phyloP scores from a whole-genome alignment of 805 yeast genomes.

The Saccharomycopsis vini region DNA sequence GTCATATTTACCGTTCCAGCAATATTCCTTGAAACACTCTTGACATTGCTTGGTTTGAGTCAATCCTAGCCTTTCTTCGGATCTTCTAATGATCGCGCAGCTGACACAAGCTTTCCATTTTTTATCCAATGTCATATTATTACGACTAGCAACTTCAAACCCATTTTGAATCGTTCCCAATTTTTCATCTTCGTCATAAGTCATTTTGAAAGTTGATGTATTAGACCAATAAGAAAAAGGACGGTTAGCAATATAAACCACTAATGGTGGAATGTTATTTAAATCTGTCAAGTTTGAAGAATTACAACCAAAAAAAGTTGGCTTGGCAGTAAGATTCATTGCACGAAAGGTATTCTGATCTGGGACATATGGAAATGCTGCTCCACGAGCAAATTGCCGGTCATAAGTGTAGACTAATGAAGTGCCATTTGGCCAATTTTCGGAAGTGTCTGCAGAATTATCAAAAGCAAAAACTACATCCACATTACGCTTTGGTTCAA shows the following conservation, averaged over 20 bases:
- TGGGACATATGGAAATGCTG: slow-evolving; percentile 77
- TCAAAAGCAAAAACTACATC: slow-evolving; percentile 62
- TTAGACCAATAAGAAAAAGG: slow-evolving; percentile 60
- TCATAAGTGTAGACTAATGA: slow-evolving; percentile 47
- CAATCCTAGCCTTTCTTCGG: slow-evolving; percentile 56
- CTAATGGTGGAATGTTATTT: slow-evolving; percentile 50
- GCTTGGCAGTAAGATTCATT: slow-evolving; percentile 53
- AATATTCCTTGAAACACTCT: slow-evolving; percentile 59
- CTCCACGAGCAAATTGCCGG: slow-evolving; percentile 52
- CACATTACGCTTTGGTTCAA: slow-evolving; percentile 49
- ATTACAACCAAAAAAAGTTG: slow-evolving; percentile 81
- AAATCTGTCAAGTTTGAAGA: slow-evolving; percentile 25
- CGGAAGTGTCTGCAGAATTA: slow-evolving; percentile 54
- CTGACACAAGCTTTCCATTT: slow-evolving; percentile 71
- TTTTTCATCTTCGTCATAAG: slow-evolving; percentile 50
- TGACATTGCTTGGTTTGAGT: slow-evolving; percentile 59
- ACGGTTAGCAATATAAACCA: slow-evolving; percentile 70
- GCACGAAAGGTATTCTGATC: slow-evolving; percentile 51
- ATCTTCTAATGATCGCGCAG: slow-evolving; percentile 75
- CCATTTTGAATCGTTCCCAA: slow-evolving; percentile 62
- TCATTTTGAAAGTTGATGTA: slow-evolving; percentile 62
- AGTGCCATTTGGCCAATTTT: slow-evolving; percentile 60
- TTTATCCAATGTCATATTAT: slow-evolving; percentile 56
- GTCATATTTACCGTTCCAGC: slow-evolving; percentile 55
- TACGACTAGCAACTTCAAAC: slow-evolving; percentile 56